Evolutionary conservation across 192 early-diverging fungal genomes (phyloP).

Genomic region (Diversispora eburnea): DNA sequence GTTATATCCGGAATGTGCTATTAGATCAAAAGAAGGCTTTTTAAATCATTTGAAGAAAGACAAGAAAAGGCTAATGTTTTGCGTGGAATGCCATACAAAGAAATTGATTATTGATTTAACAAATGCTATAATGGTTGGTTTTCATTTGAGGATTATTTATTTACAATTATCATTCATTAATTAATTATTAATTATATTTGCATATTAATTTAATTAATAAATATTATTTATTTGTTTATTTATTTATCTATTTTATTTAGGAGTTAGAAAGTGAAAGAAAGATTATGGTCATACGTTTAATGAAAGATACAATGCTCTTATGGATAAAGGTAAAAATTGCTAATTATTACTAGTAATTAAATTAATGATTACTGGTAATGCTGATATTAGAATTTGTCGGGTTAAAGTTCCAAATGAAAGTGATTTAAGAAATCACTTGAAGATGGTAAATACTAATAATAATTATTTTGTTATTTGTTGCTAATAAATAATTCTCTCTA

Average conservation of each 20-base stretch:
- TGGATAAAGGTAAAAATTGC: constrained; percentile 45
- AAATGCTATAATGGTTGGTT: constrained; percentile 33
- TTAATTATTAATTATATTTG: too few relatives aligned
- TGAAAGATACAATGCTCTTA: constrained; percentile 56
- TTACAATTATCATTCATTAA: too few relatives aligned
- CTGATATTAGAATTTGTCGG: constrained; percentile 60
- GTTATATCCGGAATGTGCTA: constrained; percentile 62
- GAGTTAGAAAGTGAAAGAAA: constrained; percentile 52
- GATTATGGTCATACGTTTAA: constrained; percentile 60
- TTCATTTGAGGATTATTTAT: not conserved
- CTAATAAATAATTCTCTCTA: not conserved
- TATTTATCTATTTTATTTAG: constrained; percentile 28
- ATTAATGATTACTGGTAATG: constrained; percentile 7
- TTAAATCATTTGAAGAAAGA: constrained; percentile 51
- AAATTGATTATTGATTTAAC: too few relatives aligned
- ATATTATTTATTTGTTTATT: not conserved
- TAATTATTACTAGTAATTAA: too few relatives aligned
- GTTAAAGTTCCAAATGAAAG: constrained; percentile 67
- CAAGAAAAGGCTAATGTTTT: constrained; percentile 52
- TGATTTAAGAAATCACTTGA: constrained; percentile 71
- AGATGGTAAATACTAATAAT: constrained; percentile 42
- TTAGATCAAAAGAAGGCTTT: too few relatives aligned
- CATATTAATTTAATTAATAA: too few relatives aligned
- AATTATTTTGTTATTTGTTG: not conserved
- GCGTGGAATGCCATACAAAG: constrained; percentile 72